Conservation (phyloP, 1,284 basidiomycete species). For the Tilletiaria anomala region DNA sequence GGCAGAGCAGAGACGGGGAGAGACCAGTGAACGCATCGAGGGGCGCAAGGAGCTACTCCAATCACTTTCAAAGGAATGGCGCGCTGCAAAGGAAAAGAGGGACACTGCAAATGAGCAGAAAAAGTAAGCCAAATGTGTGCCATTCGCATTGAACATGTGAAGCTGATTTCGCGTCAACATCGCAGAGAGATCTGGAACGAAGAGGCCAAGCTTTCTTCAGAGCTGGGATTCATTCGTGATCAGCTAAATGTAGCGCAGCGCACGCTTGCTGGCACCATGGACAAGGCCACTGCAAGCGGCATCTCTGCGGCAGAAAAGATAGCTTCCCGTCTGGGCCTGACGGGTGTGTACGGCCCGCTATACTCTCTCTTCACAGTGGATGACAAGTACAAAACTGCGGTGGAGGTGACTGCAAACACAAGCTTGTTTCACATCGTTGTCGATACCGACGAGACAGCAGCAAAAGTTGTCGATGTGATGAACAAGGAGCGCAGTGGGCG, state of each 20-base stretch:
- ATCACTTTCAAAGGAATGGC: constrained; percentile 13
- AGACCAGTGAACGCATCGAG: constrained; percentile 48
- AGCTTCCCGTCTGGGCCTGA: constrained; percentile 55
- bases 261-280: constrained; percentile 57
- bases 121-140: no score
- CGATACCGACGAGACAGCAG: constrained; percentile 83
- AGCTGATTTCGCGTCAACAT: no score
- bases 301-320: constrained; percentile 71
- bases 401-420: constrained; percentile 65
- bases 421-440: constrained; percentile 88
- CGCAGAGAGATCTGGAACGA: constrained; percentile 51
- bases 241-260: constrained; percentile 70
- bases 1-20: constrained; percentile 47
- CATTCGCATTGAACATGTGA: no score
- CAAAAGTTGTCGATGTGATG: constrained; percentile 77
- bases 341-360: constrained; percentile 71
- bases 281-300: constrained; percentile 74
- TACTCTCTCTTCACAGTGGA: constrained; percentile 85
- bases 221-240: constrained; percentile 60
- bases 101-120: constrained; percentile 28
- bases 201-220: constrained; percentile 57
- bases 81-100: constrained; percentile 35
- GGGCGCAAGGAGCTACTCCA: constrained; percentile 42
- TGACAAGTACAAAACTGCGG: constrained; percentile 82
- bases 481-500: constrained; percentile 75